These are phyloP conservation scores for Meyerozyma sp. DNA, from an alignment of 1,139 yeast genomes.

Conservation along the genomic window DNA sequence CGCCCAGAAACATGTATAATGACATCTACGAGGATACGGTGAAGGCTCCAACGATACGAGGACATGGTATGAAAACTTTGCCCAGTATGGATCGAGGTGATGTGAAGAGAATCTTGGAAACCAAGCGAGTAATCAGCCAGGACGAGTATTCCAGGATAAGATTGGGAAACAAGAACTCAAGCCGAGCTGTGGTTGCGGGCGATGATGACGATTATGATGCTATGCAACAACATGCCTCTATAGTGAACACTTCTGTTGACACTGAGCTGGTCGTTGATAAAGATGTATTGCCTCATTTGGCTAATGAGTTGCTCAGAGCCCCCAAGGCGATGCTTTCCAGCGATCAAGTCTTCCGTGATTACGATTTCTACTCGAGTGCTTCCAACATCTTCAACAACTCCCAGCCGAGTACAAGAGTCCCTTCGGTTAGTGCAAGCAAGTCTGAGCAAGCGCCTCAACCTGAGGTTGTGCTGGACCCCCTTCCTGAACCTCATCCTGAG, in stretches of 20 bases:
- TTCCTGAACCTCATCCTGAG: constrained; percentile 37
- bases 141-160: constrained; percentile 39
- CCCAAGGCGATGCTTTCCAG: constrained; percentile 29
- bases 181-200: constrained; percentile 28
- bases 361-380: constrained; percentile 11
- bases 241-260: constrained; percentile 30
- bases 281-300: constrained; percentile 25
- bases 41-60: constrained; percentile 32
- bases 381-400: constrained; percentile 8
- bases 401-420: constrained; percentile 10
- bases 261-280: constrained; percentile 10
- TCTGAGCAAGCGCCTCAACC: constrained; percentile 5
- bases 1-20: constrained; percentile 36
- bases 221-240: constrained; percentile 38
- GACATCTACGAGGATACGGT: constrained; percentile 38
- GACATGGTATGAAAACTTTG: constrained; percentile 38
- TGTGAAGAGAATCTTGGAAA: constrained; percentile 34
- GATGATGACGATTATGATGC: constrained; percentile 24
- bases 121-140: constrained; percentile 36
- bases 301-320: constrained; percentile 29
- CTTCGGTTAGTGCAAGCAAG: constrained; percentile 12
- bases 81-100: constrained; percentile 49
- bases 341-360: constrained; percentile 36
- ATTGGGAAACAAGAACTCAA: constrained; percentile 21
- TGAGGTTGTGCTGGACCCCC: constrained; percentile 7